A percentile compares a stretch with the other conserved stretches of the same genome.
phyloP scores from a whole-genome alignment of 148 eudicot species.

The Polygonum maritimum region DNA sequence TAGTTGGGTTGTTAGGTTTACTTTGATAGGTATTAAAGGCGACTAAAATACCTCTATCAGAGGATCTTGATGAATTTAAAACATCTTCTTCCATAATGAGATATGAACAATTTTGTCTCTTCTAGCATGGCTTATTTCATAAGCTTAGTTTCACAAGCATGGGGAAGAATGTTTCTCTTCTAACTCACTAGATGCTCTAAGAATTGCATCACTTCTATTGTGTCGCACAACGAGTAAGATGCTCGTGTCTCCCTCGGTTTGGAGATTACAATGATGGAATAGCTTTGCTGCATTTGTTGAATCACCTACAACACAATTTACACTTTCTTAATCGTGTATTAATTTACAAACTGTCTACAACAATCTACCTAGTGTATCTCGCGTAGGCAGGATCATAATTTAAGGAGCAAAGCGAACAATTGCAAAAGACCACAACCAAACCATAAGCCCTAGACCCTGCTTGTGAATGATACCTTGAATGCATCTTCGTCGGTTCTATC shows the following conservation, averaged over 20 bases:
- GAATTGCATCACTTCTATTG: conserved; percentile 38
- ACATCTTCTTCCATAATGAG: background rate
- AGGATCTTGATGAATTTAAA: background rate
- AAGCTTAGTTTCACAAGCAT: background rate
- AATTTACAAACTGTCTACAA: too few relatives aligned
- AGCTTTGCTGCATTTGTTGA: conserved; percentile 33
- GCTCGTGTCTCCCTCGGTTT: conserved; percentile 43
- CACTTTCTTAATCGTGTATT: background rate
- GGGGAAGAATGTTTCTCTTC: conserved; percentile 17
- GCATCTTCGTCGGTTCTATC: conserved; percentile 79
- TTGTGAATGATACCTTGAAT: conserved; percentile 60
- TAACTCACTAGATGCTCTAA: conserved; percentile 30
- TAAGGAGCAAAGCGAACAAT: too few relatives aligned
- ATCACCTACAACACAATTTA: conserved; percentile 21
- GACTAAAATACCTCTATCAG: too few relatives aligned
- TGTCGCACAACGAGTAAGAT: conserved; percentile 31
- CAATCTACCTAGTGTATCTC: too few relatives aligned
- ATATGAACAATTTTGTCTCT: background rate
- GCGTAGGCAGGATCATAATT: too few relatives aligned
- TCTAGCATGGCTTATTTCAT: background rate
- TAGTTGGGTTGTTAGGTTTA: too few relatives aligned
- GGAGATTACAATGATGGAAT: conserved; percentile 41
- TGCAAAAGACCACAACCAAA: too few relatives aligned
- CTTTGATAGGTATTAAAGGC: too few relatives aligned
- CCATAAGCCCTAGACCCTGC: too few relatives aligned